phyloP scores from a whole-genome alignment of 495 filamentous ascomycete genomes.

The Podospora fimiseda region DNA sequence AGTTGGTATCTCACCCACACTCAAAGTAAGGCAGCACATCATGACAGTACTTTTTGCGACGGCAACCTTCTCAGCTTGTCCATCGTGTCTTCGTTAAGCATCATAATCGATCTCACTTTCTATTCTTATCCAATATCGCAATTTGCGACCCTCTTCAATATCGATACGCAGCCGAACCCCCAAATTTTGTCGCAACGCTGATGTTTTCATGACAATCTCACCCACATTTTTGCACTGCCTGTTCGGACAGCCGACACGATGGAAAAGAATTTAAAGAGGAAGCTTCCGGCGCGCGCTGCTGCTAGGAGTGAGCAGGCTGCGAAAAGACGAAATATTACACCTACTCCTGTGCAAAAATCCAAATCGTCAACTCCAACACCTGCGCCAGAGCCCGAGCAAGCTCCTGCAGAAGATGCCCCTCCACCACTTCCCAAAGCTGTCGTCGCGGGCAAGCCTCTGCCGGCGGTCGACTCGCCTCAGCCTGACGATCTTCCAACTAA shows the following conservation, averaged over 20 bases:
- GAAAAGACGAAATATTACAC: slow-evolving; percentile 39
- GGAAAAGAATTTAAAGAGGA: slow-evolving; percentile 47
- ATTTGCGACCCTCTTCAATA: too few relatives aligned
- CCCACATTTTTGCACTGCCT: slow-evolving; percentile 11
- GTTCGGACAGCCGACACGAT: slow-evolving; percentile 27
- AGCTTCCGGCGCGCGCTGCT: slow-evolving; percentile 48
- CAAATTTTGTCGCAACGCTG: background rate
- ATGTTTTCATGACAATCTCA: slow-evolving; percentile 22
- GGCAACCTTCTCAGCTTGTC: background rate
- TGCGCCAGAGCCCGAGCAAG: slow-evolving; percentile 25
- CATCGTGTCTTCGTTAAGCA: background rate
- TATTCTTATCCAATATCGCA: background rate
- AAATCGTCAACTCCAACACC: slow-evolving; percentile 33
- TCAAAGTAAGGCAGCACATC: background rate
- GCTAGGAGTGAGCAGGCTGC: slow-evolving; percentile 44
- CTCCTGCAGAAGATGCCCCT: slow-evolving; percentile 29
- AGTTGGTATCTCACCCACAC: too few relatives aligned
- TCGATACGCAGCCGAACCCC: too few relatives aligned
- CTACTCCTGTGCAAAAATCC: slow-evolving; percentile 33
- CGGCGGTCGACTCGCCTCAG: slow-evolving; percentile 66
- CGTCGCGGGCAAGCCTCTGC: slow-evolving; percentile 57
- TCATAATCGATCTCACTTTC: background rate
- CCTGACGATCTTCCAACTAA: slow-evolving; percentile 52
- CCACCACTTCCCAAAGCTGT: slow-evolving; percentile 56
- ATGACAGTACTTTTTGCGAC: background rate